phyloP scores from a whole-genome alignment of 768 basidiomycete genomes.

The Boletales sp. region DNA sequence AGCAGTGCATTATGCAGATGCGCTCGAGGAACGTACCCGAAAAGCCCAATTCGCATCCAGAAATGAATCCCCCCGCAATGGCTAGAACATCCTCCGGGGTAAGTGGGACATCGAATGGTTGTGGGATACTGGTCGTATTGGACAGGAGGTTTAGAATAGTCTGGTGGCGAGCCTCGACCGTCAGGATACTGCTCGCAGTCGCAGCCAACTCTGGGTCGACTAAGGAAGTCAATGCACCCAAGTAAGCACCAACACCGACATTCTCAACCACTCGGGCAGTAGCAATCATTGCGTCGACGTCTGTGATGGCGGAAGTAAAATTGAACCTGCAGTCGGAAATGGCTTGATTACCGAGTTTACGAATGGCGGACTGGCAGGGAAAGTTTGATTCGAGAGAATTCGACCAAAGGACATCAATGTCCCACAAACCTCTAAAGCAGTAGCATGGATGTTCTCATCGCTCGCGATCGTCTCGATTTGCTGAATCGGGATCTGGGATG shows the following conservation, averaged over 20 bases:
- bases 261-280: slow-evolving; percentile 74
- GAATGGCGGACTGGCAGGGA: slow-evolving; percentile 40
- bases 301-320: slow-evolving; percentile 57
- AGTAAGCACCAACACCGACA: slow-evolving; percentile 73
- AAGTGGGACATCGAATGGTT: slow-evolving; percentile 73
- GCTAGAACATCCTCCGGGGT: slow-evolving; percentile 68
- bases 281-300: slow-evolving; percentile 67
- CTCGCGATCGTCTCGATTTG: slow-evolving; percentile 55
- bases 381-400: background rate
- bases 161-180: slow-evolving; percentile 82
- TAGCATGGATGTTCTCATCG: slow-evolving; percentile 63
- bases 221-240: slow-evolving; percentile 66
- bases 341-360: slow-evolving; percentile 50
- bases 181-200: slow-evolving; percentile 70
- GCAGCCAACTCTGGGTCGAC: slow-evolving; percentile 56
- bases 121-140: slow-evolving; percentile 53
- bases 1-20: background rate
- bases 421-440: slow-evolving; percentile 48
- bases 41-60: slow-evolving; percentile 62
- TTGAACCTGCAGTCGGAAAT: slow-evolving; percentile 64
- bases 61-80: slow-evolving; percentile 64
- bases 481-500: slow-evolving; percentile 51
- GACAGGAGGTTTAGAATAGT: slow-evolving; percentile 71
- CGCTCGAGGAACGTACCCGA: slow-evolving; percentile 37
- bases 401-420: no score